These are phyloP conservation scores for Achaetomium macrosporum DNA, from an alignment of 2,329 filamentous ascomycete species.

Conservation along the genomic window DNA sequence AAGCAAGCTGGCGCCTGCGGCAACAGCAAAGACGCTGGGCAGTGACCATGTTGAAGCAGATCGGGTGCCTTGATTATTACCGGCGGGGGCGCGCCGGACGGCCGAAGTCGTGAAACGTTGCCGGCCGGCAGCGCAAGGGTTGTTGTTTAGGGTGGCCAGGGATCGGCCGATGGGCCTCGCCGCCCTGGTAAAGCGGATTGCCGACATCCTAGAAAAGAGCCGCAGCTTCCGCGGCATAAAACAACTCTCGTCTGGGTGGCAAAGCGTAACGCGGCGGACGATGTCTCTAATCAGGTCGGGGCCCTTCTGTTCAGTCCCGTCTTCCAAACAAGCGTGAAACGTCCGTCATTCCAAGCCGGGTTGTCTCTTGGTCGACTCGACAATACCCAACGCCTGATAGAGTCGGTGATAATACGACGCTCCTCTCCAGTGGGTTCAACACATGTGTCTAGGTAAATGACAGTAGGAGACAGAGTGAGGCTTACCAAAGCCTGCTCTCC, in stretches of 20 bases:
- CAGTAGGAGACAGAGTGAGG: background rate
- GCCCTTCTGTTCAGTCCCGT: background rate
- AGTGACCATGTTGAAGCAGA: slow-evolving; percentile 28
- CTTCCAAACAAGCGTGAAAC: no score
- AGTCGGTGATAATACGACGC: no score
- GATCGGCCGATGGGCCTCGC: slow-evolving; percentile 27
- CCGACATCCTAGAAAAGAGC: slow-evolving; percentile 28
- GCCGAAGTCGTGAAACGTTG: slow-evolving; percentile 24
- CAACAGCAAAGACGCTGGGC: slow-evolving; percentile 34
- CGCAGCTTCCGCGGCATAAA: slow-evolving; percentile 11
- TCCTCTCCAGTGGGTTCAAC: background rate
- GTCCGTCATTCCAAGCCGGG: no score
- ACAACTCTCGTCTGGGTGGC: slow-evolving; percentile 4
- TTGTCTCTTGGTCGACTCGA: no score
- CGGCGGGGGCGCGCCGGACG: slow-evolving; percentile 14
- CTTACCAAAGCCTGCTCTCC: background rate
- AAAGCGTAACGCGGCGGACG: slow-evolving; percentile 7
- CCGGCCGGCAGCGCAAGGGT: slow-evolving; percentile 13
- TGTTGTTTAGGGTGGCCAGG: slow-evolving; percentile 13
- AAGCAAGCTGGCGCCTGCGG: slow-evolving; percentile 34
- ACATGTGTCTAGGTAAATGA: background rate
- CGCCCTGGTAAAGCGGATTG: slow-evolving; percentile 26
- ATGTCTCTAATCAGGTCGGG: slow-evolving; percentile 9
- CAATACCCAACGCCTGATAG: no score
- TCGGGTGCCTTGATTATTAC: slow-evolving; percentile 10